A percentile compares a stretch with the other conserved stretches of the same genome.
Evolutionary conservation across 2,329 filamentous ascomycete species (phyloP).

Genomic region (Fusarium goolgardi): DNA sequence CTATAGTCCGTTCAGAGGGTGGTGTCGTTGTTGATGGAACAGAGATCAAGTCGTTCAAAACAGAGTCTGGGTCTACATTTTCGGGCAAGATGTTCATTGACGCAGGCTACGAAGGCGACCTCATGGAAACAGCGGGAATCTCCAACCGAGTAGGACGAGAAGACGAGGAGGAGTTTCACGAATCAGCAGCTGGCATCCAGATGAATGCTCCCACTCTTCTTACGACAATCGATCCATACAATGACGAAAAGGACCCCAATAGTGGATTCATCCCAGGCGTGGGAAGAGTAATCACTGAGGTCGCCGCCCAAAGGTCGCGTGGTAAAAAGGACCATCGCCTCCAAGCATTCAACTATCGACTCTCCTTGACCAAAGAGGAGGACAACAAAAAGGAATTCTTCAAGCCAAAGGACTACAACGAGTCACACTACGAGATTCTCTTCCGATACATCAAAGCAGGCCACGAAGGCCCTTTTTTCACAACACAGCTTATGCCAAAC

Average conservation of each 20-base stretch:
- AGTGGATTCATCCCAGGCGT: constrained; percentile 29
- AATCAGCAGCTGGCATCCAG: constrained; percentile 28
- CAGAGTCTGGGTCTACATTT: constrained; percentile 16
- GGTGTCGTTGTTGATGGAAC: constrained; percentile 24
- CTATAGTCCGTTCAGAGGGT: constrained; percentile 6
- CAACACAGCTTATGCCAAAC: constrained; percentile 31
- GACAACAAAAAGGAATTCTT: constrained; percentile 27
- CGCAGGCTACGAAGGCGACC: constrained; percentile 36
- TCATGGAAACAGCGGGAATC: constrained; percentile 37
- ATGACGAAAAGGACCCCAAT: not conserved
- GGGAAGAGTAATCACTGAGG: constrained; percentile 1
- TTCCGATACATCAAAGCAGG: constrained; percentile 31
- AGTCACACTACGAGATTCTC: constrained; percentile 23
- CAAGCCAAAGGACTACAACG: constrained; percentile 31
- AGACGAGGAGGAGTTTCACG: constrained; percentile 22
- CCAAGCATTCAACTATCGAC: constrained; percentile 35
- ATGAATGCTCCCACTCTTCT: constrained; percentile 10
- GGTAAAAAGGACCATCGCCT: constrained; percentile 33
- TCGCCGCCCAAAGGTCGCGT: not conserved
- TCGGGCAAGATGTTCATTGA: constrained; percentile 36
- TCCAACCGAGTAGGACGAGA: constrained; percentile 34
- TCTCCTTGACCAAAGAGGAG: constrained; percentile 10
- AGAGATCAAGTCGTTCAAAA: constrained; percentile 26
- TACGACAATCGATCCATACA: constrained; percentile 20
- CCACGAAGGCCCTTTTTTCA: constrained; percentile 24